These are phyloP conservation scores for Candida argentea DNA, from an alignment of 805 yeast species.

Conservation along the genomic window DNA sequence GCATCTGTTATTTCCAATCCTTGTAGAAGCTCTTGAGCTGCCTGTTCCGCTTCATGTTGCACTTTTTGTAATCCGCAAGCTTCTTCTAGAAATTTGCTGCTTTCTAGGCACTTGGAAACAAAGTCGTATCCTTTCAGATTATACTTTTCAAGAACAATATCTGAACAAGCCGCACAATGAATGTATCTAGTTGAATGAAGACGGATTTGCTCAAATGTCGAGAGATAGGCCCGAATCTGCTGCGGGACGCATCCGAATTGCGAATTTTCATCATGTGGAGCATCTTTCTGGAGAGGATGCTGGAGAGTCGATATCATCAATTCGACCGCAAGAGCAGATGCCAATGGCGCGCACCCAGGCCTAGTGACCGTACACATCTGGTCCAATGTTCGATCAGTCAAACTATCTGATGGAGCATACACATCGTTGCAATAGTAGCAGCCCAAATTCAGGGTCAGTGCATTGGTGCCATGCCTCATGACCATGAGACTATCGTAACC, in stretches of 20 bases:
- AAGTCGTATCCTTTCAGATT: slow-evolving; percentile 65
- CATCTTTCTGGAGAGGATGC: slow-evolving; percentile 41
- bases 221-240: slow-evolving; percentile 82
- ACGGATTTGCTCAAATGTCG: slow-evolving; percentile 51
- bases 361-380: slow-evolving; percentile 99
- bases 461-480: slow-evolving; percentile 74
- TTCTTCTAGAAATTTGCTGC: slow-evolving; percentile 58
- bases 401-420: slow-evolving; percentile 83
- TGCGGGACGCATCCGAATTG: slow-evolving; percentile 70
- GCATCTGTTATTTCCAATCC: slow-evolving; percentile 25
- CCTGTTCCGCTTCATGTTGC: slow-evolving; percentile 59
- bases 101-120: slow-evolving; percentile 58
- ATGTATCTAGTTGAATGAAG: slow-evolving; percentile 64
- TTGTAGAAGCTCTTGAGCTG: slow-evolving; percentile 19
- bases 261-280: slow-evolving; percentile 27
- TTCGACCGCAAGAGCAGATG: slow-evolving; percentile 82
- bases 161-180: slow-evolving; percentile 83
- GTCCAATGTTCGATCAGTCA: slow-evolving; percentile 82
- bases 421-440: slow-evolving; percentile 96
- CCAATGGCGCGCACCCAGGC: slow-evolving; percentile 89
- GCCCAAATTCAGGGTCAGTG: slow-evolving; percentile 37
- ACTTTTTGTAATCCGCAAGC: slow-evolving; percentile 71
- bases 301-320: slow-evolving; percentile 66
- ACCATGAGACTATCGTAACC: slow-evolving; percentile 93
- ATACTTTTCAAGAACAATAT: slow-evolving; percentile 43